A percentile compares a stretch with the other conserved stretches of the same genome.
phyloP scores from a whole-genome alignment of 495 filamentous ascomycete species.

The Aspergillus hancockii region DNA sequence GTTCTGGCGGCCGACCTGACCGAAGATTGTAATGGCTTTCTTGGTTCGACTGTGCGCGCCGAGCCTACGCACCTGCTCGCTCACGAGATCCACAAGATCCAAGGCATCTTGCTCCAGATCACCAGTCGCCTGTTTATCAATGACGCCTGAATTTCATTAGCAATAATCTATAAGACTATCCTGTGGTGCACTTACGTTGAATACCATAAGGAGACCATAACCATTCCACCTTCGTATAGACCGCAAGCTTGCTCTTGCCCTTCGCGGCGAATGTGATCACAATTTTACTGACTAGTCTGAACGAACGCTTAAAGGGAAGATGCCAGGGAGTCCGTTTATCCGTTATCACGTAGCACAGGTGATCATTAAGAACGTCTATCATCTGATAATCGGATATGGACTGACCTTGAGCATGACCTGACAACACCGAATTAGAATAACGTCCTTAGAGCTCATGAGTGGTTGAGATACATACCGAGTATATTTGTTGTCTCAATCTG shows the following conservation, averaged over 20 bases:
- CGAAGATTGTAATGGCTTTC: slow-evolving; percentile 88
- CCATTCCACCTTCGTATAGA: slow-evolving; percentile 89
- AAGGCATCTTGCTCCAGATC: slow-evolving; percentile 82
- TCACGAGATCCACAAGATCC: slow-evolving; percentile 81
- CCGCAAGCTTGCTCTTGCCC: slow-evolving; percentile 85
- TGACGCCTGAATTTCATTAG: slow-evolving; percentile 50
- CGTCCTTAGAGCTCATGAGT: background rate
- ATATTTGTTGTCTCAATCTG: slow-evolving; percentile 67
- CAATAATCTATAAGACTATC: background rate
- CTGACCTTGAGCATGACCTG: slow-evolving; percentile 53
- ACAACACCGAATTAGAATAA: slow-evolving; percentile 11
- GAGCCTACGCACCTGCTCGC: slow-evolving; percentile 82
- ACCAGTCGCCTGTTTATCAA: slow-evolving; percentile 76
- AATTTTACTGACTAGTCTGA: slow-evolving; percentile 85
- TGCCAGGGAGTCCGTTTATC: slow-evolving; percentile 90
- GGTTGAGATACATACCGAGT: slow-evolving; percentile 50
- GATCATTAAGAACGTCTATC: slow-evolving; percentile 90
- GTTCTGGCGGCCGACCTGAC: slow-evolving; percentile 74
- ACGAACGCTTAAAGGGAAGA: slow-evolving; percentile 75
- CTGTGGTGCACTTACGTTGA: slow-evolving; percentile 48
- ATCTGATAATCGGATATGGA: slow-evolving; percentile 77
- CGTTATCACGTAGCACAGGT: slow-evolving; percentile 92
- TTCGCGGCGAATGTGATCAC: slow-evolving; percentile 93
- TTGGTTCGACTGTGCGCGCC: slow-evolving; percentile 79
- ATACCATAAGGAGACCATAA: slow-evolving; percentile 62